phyloP scores from a whole-genome alignment of 2,329 filamentous ascomycete genomes.

The Aspergillus ustus region DNA sequence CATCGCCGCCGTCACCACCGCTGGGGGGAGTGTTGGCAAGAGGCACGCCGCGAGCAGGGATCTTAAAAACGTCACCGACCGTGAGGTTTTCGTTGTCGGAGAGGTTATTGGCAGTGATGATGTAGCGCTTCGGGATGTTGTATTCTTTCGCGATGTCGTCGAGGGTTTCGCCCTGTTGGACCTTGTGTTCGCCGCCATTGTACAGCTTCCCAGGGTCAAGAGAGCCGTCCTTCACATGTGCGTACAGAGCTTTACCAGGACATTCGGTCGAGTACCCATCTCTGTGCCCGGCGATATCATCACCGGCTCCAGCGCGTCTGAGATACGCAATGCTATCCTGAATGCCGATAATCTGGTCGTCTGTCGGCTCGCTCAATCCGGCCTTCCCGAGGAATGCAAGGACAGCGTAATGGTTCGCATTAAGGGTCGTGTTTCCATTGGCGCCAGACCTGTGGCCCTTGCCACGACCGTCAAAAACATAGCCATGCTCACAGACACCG shows the following conservation, averaged over 20 bases:
- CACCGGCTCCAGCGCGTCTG: not conserved
- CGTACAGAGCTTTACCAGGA: conserved; percentile 2
- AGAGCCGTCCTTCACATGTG: not conserved
- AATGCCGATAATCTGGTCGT: conserved; percentile 4
- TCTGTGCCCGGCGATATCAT: not conserved
- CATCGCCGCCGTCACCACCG: not conserved
- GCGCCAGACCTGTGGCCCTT: conserved; percentile 13
- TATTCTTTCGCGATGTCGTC: not conserved
- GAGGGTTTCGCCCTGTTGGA: not conserved
- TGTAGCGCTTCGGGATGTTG: conserved; percentile 3
- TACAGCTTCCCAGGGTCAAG: conserved; percentile 3
- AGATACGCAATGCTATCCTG: conserved; percentile 10
- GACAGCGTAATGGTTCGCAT: conserved; percentile 18
- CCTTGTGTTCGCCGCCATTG: not conserved
- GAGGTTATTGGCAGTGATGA: not conserved
- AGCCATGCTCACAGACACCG: conserved; percentile 14
- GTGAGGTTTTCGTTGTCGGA: not conserved
- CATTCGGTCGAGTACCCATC: conserved; percentile 4
- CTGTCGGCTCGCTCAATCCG: conserved; percentile 8
- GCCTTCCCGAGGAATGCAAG: conserved; percentile 15
- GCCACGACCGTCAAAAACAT: conserved; percentile 15
- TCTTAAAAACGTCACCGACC: conserved; percentile 2
- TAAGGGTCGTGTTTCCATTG: conserved; percentile 12
- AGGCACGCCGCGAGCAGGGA: conserved; percentile 6
- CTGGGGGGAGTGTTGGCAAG: not conserved